Evolutionary conservation across 495 filamentous ascomycete species (phyloP), one percentile per base, ranked within the genome.

Genomic region (Aspergillus wentii): DNA sequence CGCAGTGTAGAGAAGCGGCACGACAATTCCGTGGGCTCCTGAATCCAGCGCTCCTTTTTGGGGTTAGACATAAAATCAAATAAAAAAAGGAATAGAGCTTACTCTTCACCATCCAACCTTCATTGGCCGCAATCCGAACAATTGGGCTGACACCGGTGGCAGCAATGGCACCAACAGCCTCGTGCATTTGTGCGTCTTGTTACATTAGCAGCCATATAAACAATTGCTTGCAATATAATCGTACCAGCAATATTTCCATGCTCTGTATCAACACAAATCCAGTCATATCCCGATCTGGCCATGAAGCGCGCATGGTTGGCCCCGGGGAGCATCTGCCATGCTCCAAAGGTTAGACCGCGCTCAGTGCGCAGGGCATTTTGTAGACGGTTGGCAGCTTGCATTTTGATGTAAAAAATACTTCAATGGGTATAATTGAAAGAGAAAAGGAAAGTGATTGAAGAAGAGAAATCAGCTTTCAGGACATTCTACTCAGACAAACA

Each of bases 181-280:
- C 85, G 54, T 91, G 86, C 85, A 90, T 90, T n/a, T 75, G 69
- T 17, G 71, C 74, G 62, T 89, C 83, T 81, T n/a, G n/a, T n/a
- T n/a, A n/a, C 76, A 33, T 75, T 71, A 30, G 80, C 80, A 6
- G 80, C 71, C 10, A 82, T 72, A 43, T 78, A 59, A 17, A 83
- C 80, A 40, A 85, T 58, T 8, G 7, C 29, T 31, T 33, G 28
- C 11, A 17, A 46, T 17, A 27, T 22, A 17, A 27, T 14, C 57
- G 21, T 62, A 83, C 80, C 84, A 49, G 84, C 81, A 17, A 89
- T 82, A 48, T 85, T 85, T 14, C 86, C 86, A 61, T 91, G 85
- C 54, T 88, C 83, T 31, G 72, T 79, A 58, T 89, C 86, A 14
- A 88, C 77, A 52, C 82, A 69, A 2, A 88, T 73, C 83, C 83